Percentiles rank a stretch among this genome's conserved stretches.
Evolutionary conservation across 306 rosid species (phyloP).

Genomic region (Malus sieversii): DNA sequence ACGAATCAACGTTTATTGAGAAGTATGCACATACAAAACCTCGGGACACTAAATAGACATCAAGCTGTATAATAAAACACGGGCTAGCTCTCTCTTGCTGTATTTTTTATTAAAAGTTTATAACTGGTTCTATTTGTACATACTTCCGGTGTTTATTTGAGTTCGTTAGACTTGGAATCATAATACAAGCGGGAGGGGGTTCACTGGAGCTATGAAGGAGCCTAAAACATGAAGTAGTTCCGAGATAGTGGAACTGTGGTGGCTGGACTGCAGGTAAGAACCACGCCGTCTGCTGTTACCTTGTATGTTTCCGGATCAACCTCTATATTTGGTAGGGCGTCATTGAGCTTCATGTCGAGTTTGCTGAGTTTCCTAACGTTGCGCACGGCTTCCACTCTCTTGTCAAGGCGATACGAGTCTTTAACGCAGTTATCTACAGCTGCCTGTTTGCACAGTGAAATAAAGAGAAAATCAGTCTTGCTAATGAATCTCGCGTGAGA

Average conservation of each 20-base stretch:
- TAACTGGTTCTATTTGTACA: background rate
- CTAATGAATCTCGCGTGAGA: background rate
- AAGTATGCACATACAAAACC: too few relatives aligned
- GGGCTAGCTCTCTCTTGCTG: background rate
- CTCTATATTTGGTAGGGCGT: constrained; percentile 65
- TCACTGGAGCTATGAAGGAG: background rate
- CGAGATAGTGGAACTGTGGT: constrained; percentile 63
- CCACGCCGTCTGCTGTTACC: constrained; percentile 68
- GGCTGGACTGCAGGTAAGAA: constrained; percentile 62
- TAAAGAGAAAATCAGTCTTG: background rate
- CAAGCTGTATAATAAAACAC: too few relatives aligned
- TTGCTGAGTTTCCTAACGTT: constrained; percentile 65
- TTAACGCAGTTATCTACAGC: constrained; percentile 51
- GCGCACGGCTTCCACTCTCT: constrained; percentile 62
- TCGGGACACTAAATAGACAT: too few relatives aligned
- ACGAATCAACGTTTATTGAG: too few relatives aligned
- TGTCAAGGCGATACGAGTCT: constrained; percentile 52
- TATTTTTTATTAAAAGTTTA: too few relatives aligned
- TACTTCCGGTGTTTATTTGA: background rate
- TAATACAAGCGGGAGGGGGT: background rate
- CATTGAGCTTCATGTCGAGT: constrained; percentile 81
- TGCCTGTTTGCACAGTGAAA: constrained; percentile 36
- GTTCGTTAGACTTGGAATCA: background rate
- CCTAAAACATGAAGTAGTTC: constrained; percentile 76
- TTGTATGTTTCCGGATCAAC: constrained; percentile 83